Conservation (phyloP, 148 eudicot species). For the Amaranthus cruentus region DNA sequence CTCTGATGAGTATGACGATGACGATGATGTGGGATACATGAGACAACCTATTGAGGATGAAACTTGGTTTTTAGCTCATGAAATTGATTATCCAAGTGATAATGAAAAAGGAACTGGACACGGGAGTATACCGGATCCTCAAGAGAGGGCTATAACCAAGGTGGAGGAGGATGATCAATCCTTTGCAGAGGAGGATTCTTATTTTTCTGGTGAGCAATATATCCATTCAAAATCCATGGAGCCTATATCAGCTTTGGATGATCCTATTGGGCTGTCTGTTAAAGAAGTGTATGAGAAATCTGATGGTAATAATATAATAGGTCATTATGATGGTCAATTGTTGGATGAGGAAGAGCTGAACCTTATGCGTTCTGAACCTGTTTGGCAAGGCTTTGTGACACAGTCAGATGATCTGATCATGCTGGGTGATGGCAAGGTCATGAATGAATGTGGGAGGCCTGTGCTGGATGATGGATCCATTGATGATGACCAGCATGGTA, state of each 20-base stretch:
- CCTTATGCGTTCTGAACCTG: constrained; percentile 88
- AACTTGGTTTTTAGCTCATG: constrained; percentile 98
- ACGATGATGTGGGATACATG: constrained; percentile 98
- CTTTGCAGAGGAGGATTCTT: constrained; percentile 95
- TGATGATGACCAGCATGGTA: constrained; percentile 88
- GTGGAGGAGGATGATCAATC: constrained; percentile 93
- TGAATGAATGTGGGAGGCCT: constrained; percentile 53
- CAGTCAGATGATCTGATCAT: constrained; percentile 77
- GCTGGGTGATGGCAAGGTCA: constrained; percentile 65
- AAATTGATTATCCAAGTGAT: constrained; percentile 98
- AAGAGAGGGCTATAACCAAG: constrained; percentile 62
- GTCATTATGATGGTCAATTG: constrained; percentile 83
- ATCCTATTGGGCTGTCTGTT: constrained; percentile 62
- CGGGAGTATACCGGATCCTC: constrained; percentile 72
- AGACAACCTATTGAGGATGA: constrained; percentile 99
- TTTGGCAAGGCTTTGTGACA: constrained; percentile 92
- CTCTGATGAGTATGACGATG: constrained; percentile 97
- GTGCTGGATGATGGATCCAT: constrained; percentile 53
- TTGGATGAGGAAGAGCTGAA: constrained; percentile 87
- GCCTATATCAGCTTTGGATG: constrained; percentile 55
- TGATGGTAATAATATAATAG: constrained; percentile 55
- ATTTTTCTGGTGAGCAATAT: constrained; percentile 75
- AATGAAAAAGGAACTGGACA: constrained; percentile 85
- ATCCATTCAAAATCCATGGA: constrained; percentile 61
- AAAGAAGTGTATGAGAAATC: constrained; percentile 57